Evolutionary conservation across 257 asterid genomes (phyloP).

Genomic region (Gentiana dahurica): DNA sequence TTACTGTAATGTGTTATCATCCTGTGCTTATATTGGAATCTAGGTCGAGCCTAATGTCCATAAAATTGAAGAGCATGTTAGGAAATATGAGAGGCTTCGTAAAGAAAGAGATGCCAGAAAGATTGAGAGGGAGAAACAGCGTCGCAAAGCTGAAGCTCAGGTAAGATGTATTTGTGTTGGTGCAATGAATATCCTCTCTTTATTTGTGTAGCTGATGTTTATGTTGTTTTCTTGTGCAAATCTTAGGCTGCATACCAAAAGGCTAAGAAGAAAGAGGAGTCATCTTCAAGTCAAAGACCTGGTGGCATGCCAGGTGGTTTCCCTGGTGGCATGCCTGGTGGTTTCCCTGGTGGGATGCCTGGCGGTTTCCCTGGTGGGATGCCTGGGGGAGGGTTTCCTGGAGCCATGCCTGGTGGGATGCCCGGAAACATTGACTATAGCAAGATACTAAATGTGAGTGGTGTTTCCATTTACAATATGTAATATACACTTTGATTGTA

Average conservation of each 20-base stretch:
- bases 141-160: constrained; percentile 90
- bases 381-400: constrained; percentile 31
- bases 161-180: constrained; percentile 19
- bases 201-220: background rate
- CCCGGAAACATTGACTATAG: constrained; percentile 77
- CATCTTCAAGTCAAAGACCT: constrained; percentile 53
- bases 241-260: constrained; percentile 87
- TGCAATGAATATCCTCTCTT: background rate
- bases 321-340: constrained; percentile 51
- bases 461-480: background rate
- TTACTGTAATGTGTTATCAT: too few species aligned
- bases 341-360: constrained; percentile 45
- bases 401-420: constrained; percentile 35
- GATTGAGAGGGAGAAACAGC: constrained; percentile 61
- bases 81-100: constrained; percentile 81
- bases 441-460: constrained; percentile 72
- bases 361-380: constrained; percentile 34
- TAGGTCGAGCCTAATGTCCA: constrained; percentile 96
- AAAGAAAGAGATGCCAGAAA: constrained; percentile 79
- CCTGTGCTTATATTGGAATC: background rate
- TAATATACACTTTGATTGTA: background rate
- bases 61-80: constrained; percentile 83
- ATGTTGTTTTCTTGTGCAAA: constrained; percentile 6
- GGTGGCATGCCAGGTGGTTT: constrained; percentile 59
- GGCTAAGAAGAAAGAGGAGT: constrained; percentile 80